A percentile compares a stretch with the other conserved stretches of the same genome.
Conservation (phyloP, 148 eudicot species). For the Vaccinium macrocarpon region DNA sequence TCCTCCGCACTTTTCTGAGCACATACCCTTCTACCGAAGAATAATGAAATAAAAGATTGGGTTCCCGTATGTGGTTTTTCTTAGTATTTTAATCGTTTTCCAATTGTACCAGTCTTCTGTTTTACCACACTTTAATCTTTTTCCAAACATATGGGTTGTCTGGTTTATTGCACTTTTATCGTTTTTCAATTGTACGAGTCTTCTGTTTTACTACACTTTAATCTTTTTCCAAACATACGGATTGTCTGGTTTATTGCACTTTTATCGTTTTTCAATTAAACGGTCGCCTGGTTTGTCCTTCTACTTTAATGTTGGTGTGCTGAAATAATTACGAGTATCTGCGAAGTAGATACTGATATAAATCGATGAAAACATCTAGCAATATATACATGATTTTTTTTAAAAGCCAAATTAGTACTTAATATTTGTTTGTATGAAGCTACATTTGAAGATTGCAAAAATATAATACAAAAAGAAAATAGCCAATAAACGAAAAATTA, state of each 20-base stretch:
- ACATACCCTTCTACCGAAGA: neutral
- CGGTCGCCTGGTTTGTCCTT: neutral
- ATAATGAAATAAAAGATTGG: neutral
- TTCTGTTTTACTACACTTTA: neutral
- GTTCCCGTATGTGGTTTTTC: neutral
- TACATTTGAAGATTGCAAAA: neutral
- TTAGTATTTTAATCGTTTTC: neutral
- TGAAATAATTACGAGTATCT: neutral
- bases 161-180: too few relatives aligned
- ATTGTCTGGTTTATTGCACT: too few relatives aligned
- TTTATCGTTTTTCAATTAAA: too few relatives aligned
- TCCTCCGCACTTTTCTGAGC: neutral
- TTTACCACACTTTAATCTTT: neutral
- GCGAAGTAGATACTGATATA: neutral
- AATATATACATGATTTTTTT: neutral
- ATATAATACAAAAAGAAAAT: neutral
- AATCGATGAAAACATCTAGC: neutral
- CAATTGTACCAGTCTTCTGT: neutral
- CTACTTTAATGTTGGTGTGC: neutral
- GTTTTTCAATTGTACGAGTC: neutral
- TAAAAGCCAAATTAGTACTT: neutral
- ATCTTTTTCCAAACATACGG: neutral
- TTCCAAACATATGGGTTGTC: neutral
- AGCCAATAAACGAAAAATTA: neutral
- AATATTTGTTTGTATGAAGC: neutral